Evolutionary conservation across 1,284 basidiomycete species (phyloP).

Genomic region (Phlebopus sp.): DNA sequence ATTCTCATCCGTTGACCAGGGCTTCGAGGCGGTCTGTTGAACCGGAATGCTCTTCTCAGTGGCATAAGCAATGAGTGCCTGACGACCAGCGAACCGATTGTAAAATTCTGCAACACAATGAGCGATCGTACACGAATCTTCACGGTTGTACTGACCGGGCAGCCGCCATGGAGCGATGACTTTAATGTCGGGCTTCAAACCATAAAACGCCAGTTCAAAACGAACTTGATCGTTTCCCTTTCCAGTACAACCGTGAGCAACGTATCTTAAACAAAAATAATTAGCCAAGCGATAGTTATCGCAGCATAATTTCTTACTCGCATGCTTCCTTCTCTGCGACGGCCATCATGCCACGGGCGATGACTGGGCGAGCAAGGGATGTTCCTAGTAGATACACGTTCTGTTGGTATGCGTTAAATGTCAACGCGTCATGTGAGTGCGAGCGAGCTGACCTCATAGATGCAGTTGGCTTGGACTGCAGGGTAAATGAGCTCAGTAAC

Average conservation of each 20-base stretch:
- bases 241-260: conserved; percentile 98
- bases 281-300: not conserved
- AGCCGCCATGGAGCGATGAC: conserved; percentile 98
- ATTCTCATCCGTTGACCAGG: conserved; percentile 99
- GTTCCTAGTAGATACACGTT: conserved; percentile 98
- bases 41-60: conserved; percentile 90
- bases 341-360: conserved; percentile 98
- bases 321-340: conserved; percentile 88
- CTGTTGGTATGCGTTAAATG: conserved; percentile 35
- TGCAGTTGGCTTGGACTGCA: conserved; percentile 97
- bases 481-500: conserved; percentile 97
- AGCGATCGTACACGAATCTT: not conserved
- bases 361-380: conserved; percentile 96
- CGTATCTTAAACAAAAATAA: conserved; percentile 57
- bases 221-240: conserved; percentile 99
- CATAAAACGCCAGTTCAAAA: conserved; percentile 99
- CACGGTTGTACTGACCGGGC: conserved; percentile 56
- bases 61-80: conserved; percentile 90
- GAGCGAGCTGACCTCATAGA: conserved; percentile 79
- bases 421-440: not conserved
- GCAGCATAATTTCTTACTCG: conserved; percentile 59
- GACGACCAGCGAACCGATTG: conserved; percentile 94
- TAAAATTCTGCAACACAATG: conserved; percentile 75
- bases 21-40: conserved; percentile 93
- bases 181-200: conserved; percentile 97